Evolutionary conservation across 768 basidiomycete genomes (phyloP).

Genomic region (Leccinum sublutescens): DNA sequence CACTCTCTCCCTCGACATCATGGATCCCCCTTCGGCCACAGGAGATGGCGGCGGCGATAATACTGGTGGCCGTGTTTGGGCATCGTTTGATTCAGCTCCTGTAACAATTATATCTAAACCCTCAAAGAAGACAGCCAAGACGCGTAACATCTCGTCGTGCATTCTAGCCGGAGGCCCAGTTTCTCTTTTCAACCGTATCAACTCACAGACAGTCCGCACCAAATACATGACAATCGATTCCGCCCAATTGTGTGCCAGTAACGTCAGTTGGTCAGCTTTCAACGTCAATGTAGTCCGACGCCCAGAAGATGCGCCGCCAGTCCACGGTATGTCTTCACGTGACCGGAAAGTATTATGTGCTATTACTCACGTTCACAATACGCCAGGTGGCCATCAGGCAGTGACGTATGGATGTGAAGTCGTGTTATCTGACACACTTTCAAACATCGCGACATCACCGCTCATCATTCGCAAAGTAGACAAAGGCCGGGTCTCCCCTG

Average conservation of each 20-base stretch:
- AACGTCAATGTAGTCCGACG: constrained; percentile 86
- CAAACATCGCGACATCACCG: constrained; percentile 83
- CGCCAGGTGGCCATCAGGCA: constrained; percentile 66
- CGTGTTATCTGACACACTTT: constrained; percentile 77
- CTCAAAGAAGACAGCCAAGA: constrained; percentile 95
- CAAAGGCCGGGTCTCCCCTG: constrained; percentile 81
- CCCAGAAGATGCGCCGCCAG: constrained; percentile 59
- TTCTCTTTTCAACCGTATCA: constrained; percentile 93
- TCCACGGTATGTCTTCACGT: constrained; percentile 63
- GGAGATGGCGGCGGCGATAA: constrained; percentile 36
- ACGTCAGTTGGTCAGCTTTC: constrained; percentile 91
- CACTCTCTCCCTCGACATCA: constrained; percentile 79
- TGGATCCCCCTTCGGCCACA: constrained; percentile 63
- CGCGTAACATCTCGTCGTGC: constrained; percentile 87
- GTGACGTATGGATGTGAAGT: constrained; percentile 93
- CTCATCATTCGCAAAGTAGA: constrained; percentile 91
- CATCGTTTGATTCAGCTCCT: constrained; percentile 87
- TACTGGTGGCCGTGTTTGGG: constrained; percentile 72
- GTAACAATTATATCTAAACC: constrained; percentile 96
- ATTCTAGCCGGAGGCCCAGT: constrained; percentile 88
- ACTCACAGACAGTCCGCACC: constrained; percentile 93
- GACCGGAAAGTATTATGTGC: constrained; percentile 39
- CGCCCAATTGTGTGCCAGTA: constrained; percentile 82
- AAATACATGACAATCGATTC: constrained; percentile 96
- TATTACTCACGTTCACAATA: constrained; percentile 40